These are phyloP conservation scores for Paramarasmius palmivorus DNA, from an alignment of 1,284 basidiomycete species.

Conservation along the genomic window DNA sequence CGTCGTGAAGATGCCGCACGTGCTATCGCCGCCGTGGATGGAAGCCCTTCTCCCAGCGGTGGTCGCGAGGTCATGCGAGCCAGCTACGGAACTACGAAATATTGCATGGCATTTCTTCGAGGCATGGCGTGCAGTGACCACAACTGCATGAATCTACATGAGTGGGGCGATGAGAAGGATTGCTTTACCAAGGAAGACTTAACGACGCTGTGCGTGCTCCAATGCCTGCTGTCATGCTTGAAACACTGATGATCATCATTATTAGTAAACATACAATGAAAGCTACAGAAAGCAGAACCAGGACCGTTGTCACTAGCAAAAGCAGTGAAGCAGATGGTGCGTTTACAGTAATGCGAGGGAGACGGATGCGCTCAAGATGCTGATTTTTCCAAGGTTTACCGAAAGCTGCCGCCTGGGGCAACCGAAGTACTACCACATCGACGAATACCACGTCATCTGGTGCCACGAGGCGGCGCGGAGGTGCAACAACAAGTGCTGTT, in stretches of 20 bases:
- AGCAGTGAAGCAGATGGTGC: slow-evolving; percentile 63
- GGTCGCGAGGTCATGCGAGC: slow-evolving; percentile 85
- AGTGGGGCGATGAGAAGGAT: slow-evolving; percentile 98
- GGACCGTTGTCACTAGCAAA: slow-evolving; percentile 45
- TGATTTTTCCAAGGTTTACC: slow-evolving; percentile 57
- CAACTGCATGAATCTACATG: slow-evolving; percentile 93
- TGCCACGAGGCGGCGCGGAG: slow-evolving; percentile 42
- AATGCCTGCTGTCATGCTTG: slow-evolving; percentile 9
- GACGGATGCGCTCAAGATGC: slow-evolving; percentile 20
- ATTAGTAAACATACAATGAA: slow-evolving; percentile 85
- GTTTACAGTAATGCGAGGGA: slow-evolving; percentile 27
- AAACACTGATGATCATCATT: slow-evolving; percentile 16
- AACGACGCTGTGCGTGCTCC: slow-evolving; percentile 72
- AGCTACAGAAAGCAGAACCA: slow-evolving; percentile 69
- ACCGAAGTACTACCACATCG: slow-evolving; percentile 40
- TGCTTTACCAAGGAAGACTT: slow-evolving; percentile 94
- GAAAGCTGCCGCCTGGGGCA: slow-evolving; percentile 83
- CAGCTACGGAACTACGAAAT: slow-evolving; percentile 96
- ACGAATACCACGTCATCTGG: slow-evolving; percentile 27
- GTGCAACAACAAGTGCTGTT: slow-evolving; percentile 28
- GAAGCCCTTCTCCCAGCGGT: slow-evolving; percentile 81
- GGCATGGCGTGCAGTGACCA: slow-evolving; percentile 85
- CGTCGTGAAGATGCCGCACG: slow-evolving; percentile 94
- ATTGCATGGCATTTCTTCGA: slow-evolving; percentile 95
- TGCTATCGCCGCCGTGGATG: slow-evolving; percentile 92